Percentiles rank a stretch among this genome's conserved stretches.
These are phyloP conservation scores for Passalora sequoiae DNA, from an alignment of 2,329 filamentous ascomycete genomes.

Conservation along the genomic window DNA sequence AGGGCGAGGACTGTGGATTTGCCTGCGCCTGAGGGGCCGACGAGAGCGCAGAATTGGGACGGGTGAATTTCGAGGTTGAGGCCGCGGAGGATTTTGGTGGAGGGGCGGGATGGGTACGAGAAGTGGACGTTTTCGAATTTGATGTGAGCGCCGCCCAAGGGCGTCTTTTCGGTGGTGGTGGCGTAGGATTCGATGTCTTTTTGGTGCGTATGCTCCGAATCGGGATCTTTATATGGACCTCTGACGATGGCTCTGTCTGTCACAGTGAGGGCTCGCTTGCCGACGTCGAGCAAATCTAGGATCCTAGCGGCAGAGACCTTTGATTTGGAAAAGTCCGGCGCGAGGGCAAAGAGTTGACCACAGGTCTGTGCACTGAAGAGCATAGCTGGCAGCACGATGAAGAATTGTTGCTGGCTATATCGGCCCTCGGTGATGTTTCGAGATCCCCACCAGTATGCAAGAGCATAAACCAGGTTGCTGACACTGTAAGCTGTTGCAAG, in stretches of 20 bases:
- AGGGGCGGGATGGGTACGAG: conserved; percentile 59
- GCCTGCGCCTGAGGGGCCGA: conserved; percentile 39
- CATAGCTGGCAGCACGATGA: conserved; percentile 67
- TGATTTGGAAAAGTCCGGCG: conserved; percentile 68
- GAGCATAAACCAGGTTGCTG: conserved; percentile 64
- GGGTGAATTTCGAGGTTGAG: conserved; percentile 30
- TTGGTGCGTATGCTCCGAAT: neutral
- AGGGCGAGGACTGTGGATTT: conserved; percentile 41
- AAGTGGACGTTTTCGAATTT: conserved; percentile 58
- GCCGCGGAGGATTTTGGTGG: conserved; percentile 51
- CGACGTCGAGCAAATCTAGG: conserved; percentile 38
- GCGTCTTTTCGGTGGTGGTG: conserved; percentile 1
- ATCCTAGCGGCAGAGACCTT: conserved; percentile 57
- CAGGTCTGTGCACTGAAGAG: conserved; percentile 68
- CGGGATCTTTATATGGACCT: conserved; percentile 5
- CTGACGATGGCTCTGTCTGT: conserved; percentile 7
- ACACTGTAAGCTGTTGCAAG: conserved; percentile 57
- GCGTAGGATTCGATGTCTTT: conserved; percentile 10
- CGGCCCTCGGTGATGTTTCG: conserved; percentile 62
- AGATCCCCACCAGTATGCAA: conserved; percentile 77
- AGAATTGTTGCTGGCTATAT: conserved; percentile 64
- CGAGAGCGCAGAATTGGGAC: conserved; percentile 40
- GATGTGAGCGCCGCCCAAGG: conserved; percentile 32
- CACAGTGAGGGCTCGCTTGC: conserved; percentile 18
- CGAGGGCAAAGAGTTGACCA: conserved; percentile 69